Evolutionary conservation across 2,329 filamentous ascomycete species (phyloP).

Genomic region (Fusarium annulatum): DNA sequence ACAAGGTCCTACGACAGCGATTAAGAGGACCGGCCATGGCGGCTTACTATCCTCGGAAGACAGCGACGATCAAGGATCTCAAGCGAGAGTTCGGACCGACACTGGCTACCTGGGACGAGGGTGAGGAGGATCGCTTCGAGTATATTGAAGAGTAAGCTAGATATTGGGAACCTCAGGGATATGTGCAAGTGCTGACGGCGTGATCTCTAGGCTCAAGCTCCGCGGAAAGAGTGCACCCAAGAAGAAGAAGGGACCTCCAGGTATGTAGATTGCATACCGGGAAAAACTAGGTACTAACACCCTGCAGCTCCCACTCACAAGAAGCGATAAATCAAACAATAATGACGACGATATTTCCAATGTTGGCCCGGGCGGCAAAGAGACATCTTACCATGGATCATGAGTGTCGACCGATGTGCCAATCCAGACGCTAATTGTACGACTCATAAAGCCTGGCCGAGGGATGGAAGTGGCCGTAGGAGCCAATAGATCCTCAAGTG

Average conservation of each 20-base stretch:
- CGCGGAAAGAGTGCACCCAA: constrained; percentile 89
- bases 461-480: constrained; percentile 2
- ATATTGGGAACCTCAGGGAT: not conserved
- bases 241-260: constrained; percentile 77
- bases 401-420: not conserved
- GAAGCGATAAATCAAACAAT: constrained; percentile 44
- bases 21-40: constrained; percentile 84
- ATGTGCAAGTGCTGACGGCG: constrained; percentile 45
- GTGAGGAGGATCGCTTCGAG: constrained; percentile 83
- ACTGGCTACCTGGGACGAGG: constrained; percentile 77
- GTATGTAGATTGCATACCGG: constrained; percentile 42
- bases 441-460: not conserved
- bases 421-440: not conserved
- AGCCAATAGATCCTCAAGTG: not conserved
- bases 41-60: constrained; percentile 86
- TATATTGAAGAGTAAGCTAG: constrained; percentile 71
- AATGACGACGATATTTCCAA: constrained; percentile 32
- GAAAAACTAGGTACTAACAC: constrained; percentile 23
- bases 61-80: constrained; percentile 78
- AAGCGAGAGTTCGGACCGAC: constrained; percentile 75
- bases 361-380: not conserved
- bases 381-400: not conserved
- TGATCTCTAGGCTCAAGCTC: constrained; percentile 68
- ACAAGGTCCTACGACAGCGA: constrained; percentile 90
- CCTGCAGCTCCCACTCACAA: constrained; percentile 45